A percentile compares a stretch with the other conserved stretches of the same genome.
Evolutionary conservation across 2,329 filamentous ascomycete genomes (phyloP).

Genomic region (Lithohypha guttulata): DNA sequence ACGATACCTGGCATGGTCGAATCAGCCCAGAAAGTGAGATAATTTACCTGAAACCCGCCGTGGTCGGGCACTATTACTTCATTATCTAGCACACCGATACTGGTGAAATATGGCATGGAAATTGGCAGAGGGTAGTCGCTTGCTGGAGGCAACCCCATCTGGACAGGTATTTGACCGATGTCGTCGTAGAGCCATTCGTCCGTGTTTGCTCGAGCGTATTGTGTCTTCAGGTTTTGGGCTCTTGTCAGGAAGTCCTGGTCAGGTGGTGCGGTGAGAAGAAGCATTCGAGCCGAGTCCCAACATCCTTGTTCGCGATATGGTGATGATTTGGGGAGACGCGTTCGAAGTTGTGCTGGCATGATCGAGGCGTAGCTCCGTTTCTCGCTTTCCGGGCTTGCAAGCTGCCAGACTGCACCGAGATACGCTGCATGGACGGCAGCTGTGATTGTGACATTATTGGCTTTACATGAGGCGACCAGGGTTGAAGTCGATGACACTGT

Average conservation of each 20-base stretch:
- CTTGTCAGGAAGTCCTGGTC: conserved; percentile 10
- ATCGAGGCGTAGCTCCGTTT: conserved; percentile 6
- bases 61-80: conserved; percentile 8
- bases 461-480: conserved; percentile 8
- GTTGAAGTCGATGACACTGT: neutral
- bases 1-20: conserved; percentile 8
- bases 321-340: conserved; percentile 7
- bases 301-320: conserved; percentile 8
- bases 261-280: conserved; percentile 7
- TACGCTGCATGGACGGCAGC: conserved; percentile 10
- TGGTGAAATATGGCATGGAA: conserved; percentile 10
- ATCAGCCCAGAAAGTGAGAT: conserved; percentile 10
- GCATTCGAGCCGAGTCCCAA: conserved; percentile 9
- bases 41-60: conserved; percentile 2
- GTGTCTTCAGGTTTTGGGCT: conserved; percentile 3
- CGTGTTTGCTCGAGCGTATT: conserved; percentile 8
- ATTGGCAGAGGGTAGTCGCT: neutral
- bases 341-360: conserved; percentile 13
- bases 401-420: conserved; percentile 6
- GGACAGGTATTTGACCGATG: conserved; percentile 2
- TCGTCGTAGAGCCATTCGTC: conserved; percentile 9
- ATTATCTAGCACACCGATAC: conserved; percentile 8
- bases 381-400: neutral
- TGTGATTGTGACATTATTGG: conserved; percentile 8
- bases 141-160: neutral